Base-by-base conservation (phyloP, 352 stramenopile genomes). In the Lagenidium giganteum region DNA sequence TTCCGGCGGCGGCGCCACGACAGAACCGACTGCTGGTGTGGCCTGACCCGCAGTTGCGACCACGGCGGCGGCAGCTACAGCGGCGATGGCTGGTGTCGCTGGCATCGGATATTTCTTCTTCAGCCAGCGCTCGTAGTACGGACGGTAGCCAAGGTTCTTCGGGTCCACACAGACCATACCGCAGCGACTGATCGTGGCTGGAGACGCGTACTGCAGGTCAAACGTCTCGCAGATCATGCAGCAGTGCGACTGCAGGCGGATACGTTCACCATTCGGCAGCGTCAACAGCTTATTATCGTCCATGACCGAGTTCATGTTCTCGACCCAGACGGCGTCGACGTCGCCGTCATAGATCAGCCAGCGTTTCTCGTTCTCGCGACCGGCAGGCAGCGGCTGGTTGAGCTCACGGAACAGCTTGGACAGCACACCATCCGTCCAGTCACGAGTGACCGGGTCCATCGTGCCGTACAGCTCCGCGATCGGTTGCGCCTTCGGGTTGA, bases 261-360 rank as follows among this genome's bases (percentile, higher is more conserved):
- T 98, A 8, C 94, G 90, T 51, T 98, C 93, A n/a, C 94, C 94
- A 51, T 98, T 98, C 3, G 93, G 93, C 6, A 98, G 55, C 4
- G 93, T 98, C 0, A 98, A 64, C 36, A 98, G 54, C 48, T 96
- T 96, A 68, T 98, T 98, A 51, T 98, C 93, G 39, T 98, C 94
- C 94, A 98, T 98, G 44, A 98, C 94, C 17, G 82, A 96, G 69
- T 98, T 98, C 93, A 98, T 97, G 51, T 97, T 97, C 66, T 98
- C 95, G 36, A 98, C 92, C 95, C 95, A 98, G 16, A 98, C 79
- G 0, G 95, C 91, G 57, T 98, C 95, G 1, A 98, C 92, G 42
- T 98, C 94, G 18, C 94, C 94, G 47, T 98, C 93, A 60, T 95
- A 98, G 28, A 98, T 87, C 24, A 98, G 76, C 93, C 93, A 98